Evolutionary conservation across 371 early-diverging fungal species (phyloP).

Genomic region (Lichtheimia hyalospora): DNA sequence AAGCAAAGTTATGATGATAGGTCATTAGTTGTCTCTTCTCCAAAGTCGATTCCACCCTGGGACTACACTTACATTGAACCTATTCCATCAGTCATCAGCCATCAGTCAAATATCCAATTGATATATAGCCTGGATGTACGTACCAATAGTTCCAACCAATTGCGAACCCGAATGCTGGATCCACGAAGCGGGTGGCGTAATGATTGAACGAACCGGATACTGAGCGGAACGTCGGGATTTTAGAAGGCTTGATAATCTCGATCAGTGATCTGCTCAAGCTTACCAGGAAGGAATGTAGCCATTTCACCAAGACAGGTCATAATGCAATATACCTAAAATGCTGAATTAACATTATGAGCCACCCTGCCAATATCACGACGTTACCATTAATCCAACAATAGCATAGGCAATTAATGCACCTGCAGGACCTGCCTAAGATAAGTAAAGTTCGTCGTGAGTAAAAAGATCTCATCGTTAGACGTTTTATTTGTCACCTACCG

Average conservation of each 20-base stretch:
- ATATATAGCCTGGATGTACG: neutral
- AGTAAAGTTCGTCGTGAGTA: neutral
- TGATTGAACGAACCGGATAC: conserved; percentile 85
- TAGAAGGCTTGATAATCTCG: neutral
- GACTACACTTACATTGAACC: too few relatives aligned
- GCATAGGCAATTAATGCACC: conserved; percentile 75
- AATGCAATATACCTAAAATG: conserved; percentile 73
- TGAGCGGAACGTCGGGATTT: conserved; percentile 16
- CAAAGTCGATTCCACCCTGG: too few relatives aligned
- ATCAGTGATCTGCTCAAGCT: neutral
- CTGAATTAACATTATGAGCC: neutral
- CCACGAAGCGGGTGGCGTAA: conserved; percentile 81
- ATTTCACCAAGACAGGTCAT: conserved; percentile 86
- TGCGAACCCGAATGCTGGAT: conserved; percentile 81
- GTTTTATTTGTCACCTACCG: conserved; percentile 13
- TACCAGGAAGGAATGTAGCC: conserved; percentile 68
- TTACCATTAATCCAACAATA: conserved; percentile 46
- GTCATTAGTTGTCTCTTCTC: too few relatives aligned
- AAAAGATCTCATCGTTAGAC: neutral
- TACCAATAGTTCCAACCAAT: conserved; percentile 65
- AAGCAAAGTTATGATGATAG: too few relatives aligned
- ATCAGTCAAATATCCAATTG: too few relatives aligned
- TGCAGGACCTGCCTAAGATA: conserved; percentile 69
- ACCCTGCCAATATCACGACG: neutral
- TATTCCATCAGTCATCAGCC: too few relatives aligned